phyloP scores from a whole-genome alignment of 441 rosid genomes.

The Populus hybrid region DNA sequence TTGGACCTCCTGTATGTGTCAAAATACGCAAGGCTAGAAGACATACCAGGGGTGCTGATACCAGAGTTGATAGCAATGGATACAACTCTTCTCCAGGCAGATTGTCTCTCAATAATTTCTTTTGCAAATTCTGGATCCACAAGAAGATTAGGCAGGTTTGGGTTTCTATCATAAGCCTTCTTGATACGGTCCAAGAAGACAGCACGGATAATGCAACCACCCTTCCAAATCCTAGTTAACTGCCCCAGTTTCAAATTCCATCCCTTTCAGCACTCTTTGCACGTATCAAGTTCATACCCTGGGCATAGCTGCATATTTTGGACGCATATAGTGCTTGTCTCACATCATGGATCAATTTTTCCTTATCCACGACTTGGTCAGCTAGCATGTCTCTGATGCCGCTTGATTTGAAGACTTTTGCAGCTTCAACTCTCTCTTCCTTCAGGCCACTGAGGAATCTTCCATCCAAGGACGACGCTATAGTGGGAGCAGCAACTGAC shows the following conservation, averaged over 20 bases:
- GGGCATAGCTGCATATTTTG: conserved; percentile 71
- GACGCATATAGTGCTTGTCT: conserved; percentile 72
- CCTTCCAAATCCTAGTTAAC: conserved; percentile 74
- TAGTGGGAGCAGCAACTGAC: conserved; percentile 18
- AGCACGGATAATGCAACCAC: conserved; percentile 71
- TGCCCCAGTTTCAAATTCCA: conserved; percentile 67
- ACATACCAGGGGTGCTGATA: conserved; percentile 76
- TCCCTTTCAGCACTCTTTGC: conserved; percentile 52
- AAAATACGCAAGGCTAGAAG: conserved; percentile 69
- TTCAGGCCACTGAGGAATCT: conserved; percentile 30
- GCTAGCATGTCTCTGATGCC: conserved; percentile 20
- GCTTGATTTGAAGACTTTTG: conserved; percentile 26
- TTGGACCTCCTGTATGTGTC: conserved; percentile 69
- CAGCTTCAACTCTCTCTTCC: conserved; percentile 30
- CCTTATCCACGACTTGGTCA: conserved; percentile 34
- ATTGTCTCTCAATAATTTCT: conserved; percentile 78
- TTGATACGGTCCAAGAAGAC: conserved; percentile 77
- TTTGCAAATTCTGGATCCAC: conserved; percentile 73
- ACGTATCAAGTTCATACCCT: conserved; percentile 71
- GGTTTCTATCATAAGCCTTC: conserved; percentile 69
- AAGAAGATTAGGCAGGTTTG: conserved; percentile 58
- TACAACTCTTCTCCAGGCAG: conserved; percentile 79
- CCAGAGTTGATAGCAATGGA: conserved; percentile 66
- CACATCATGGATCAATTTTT: conserved; percentile 66
- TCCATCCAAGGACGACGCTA: conserved; percentile 29